Conservation (phyloP, 148 eudicot genomes). For the Rhododendron ovatum region DNA sequence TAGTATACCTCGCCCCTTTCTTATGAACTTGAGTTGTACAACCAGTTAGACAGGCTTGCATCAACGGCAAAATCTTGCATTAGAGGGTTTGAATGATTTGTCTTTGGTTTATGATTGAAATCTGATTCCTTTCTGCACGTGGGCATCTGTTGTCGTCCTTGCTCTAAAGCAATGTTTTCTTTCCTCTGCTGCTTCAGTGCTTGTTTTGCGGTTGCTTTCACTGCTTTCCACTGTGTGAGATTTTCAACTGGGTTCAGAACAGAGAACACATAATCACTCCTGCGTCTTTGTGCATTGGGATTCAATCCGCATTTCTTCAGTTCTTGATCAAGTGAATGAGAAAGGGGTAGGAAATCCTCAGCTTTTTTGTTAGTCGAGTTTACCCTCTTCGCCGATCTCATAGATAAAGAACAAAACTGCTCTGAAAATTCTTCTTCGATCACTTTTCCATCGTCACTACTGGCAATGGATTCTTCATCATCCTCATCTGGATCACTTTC, state of each 20-base stretch:
- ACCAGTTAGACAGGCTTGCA: constrained; percentile 36
- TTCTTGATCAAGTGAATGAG: constrained; percentile 14
- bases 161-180: constrained; percentile 18
- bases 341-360: not conserved
- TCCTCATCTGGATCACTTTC: constrained; percentile 19
- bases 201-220: constrained; percentile 34
- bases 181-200: constrained; percentile 12
- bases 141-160: constrained; percentile 6
- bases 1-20: not conserved
- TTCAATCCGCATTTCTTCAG: constrained; percentile 11
- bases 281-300: constrained; percentile 14
- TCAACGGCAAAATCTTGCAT: constrained; percentile 12
- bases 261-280: constrained; percentile 40
- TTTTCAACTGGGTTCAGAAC: constrained; percentile 75
- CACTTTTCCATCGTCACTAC: constrained; percentile 16
- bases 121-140: not conserved
- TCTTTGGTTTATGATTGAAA: constrained; percentile 11
- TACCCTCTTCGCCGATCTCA: not conserved
- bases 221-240: constrained; percentile 58
- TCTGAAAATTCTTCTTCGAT: constrained; percentile 4
- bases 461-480: constrained; percentile 9
- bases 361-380: not conserved
- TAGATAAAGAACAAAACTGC: not conserved
- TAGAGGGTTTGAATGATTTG: constrained; percentile 9
- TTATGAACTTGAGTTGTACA: constrained; percentile 4